Conservation (phyloP, 2,329 filamentous ascomycete species). For the Myotisia sp. region DNA sequence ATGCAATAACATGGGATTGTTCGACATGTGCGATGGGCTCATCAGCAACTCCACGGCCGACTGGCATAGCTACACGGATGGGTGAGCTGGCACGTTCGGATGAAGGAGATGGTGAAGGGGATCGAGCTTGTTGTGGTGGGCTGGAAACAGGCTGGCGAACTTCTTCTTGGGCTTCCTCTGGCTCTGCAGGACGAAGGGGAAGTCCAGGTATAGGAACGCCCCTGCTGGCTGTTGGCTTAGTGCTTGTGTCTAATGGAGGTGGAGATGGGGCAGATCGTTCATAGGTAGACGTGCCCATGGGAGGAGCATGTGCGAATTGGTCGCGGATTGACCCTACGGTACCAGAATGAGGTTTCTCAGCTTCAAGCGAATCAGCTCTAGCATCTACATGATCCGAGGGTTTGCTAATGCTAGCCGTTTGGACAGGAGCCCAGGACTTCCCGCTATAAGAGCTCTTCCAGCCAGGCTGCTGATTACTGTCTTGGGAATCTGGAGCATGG, state of each 20-base stretch:
- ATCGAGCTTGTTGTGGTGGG: slow-evolving; percentile 33
- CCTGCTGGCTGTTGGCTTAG: slow-evolving; percentile 52
- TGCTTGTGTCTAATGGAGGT: slow-evolving; percentile 51
- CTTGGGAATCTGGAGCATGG: slow-evolving; percentile 43
- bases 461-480: slow-evolving; percentile 36
- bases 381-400: slow-evolving; percentile 32
- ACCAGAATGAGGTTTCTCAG: slow-evolving; percentile 42
- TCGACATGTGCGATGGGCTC: slow-evolving; percentile 31
- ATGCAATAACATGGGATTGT: slow-evolving; percentile 25
- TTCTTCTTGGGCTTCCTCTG: slow-evolving; percentile 38
- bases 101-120: slow-evolving; percentile 31
- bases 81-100: slow-evolving; percentile 50
- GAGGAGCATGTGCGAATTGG: slow-evolving; percentile 55
- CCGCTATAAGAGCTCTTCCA: slow-evolving; percentile 89
- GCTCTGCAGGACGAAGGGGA: slow-evolving; percentile 41
- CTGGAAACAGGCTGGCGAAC: slow-evolving; percentile 22
- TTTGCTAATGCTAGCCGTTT: slow-evolving; percentile 57
- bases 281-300: slow-evolving; percentile 42
- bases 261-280: slow-evolving; percentile 35
- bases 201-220: slow-evolving; percentile 69
- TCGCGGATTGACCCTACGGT: slow-evolving; percentile 64
- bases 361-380: slow-evolving; percentile 21
- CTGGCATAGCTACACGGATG: slow-evolving; percentile 72
- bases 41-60: slow-evolving; percentile 47
- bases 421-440: slow-evolving; percentile 78